These are phyloP conservation scores for Simplicillium aogashimaense DNA, from an alignment of 2,329 filamentous ascomycete species.

Conservation along the genomic window DNA sequence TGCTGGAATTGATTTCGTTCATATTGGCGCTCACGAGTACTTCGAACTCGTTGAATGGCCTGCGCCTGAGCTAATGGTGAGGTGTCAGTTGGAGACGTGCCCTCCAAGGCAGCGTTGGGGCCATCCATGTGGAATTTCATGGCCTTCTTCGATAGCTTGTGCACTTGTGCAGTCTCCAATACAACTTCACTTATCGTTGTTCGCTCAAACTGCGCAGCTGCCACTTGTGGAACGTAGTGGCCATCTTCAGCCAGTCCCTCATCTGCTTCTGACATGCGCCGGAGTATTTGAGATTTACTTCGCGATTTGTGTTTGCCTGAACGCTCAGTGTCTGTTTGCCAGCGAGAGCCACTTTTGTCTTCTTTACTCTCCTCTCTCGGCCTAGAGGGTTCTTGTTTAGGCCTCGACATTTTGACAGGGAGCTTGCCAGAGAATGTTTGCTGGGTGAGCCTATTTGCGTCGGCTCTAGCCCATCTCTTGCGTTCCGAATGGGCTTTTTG, in stretches of 20 bases:
- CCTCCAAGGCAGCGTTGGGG: conserved; percentile 11
- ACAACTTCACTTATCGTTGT: conserved; percentile 38
- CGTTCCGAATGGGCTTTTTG: conserved; percentile 31
- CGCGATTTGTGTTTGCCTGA: too few relatives aligned
- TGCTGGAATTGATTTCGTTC: conserved; percentile 35
- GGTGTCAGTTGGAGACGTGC: conserved; percentile 12
- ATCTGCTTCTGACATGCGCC: background rate
- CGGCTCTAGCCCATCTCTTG: conserved; percentile 8
- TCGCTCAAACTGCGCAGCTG: conserved; percentile 42
- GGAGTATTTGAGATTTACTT: too few relatives aligned
- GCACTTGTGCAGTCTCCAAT: conserved; percentile 24
- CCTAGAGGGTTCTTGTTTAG: conserved; percentile 3
- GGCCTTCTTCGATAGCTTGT: conserved; percentile 32
- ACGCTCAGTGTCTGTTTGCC: too few relatives aligned
- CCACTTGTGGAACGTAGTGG: conserved; percentile 40
- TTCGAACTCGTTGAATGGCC: conserved; percentile 26
- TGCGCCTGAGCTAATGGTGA: conserved; percentile 22
- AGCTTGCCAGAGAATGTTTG: conserved; percentile 3
- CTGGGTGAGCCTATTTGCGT: too few relatives aligned
- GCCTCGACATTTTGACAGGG: conserved; percentile 2
- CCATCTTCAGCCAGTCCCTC: background rate
- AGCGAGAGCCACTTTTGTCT: too few relatives aligned
- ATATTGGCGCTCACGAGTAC: conserved; percentile 24
- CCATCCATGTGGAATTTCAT: conserved; percentile 29
- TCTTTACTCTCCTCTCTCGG: background rate